phyloP scores from a whole-genome alignment of 352 stramenopile species.

The Globisporangium rhizosaccharum region DNA sequence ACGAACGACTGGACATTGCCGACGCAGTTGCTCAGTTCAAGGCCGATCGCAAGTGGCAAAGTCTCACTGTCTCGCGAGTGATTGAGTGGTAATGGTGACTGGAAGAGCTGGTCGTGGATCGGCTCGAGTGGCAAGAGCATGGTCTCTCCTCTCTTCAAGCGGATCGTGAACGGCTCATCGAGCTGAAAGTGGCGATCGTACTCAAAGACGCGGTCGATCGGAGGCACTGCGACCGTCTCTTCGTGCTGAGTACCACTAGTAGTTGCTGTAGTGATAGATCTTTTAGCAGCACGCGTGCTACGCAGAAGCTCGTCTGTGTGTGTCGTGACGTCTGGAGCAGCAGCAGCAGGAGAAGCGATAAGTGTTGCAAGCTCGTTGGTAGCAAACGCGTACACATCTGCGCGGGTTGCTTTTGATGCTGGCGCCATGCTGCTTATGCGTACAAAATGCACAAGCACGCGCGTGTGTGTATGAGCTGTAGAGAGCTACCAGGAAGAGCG shows the following conservation, averaged over 20 bases:
- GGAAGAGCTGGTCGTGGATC: conserved; percentile 20
- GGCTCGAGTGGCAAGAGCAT: conserved; percentile 26
- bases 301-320: neutral
- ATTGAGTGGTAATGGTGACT: neutral
- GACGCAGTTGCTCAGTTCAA: conserved; percentile 26
- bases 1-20: conserved; percentile 24
- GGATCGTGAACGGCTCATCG: conserved; percentile 24
- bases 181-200: conserved; percentile 22
- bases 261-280: no score
- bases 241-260: no score
- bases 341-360: neutral
- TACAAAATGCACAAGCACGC: no score
- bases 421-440: no score
- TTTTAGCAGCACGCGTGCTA: no score
- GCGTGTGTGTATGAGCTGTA: no score
- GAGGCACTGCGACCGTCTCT: neutral
- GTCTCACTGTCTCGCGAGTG: neutral
- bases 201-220: conserved; percentile 17
- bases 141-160: conserved; percentile 15
- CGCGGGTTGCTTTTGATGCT: no score
- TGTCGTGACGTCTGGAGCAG: neutral
- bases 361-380: no score
- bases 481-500: no score
- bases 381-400: no score
- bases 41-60: conserved; percentile 16